Percentiles rank a stretch among this genome's conserved stretches.
phyloP scores from a whole-genome alignment of 2,329 filamentous ascomycete species.

The Diplodia intermedia region DNA sequence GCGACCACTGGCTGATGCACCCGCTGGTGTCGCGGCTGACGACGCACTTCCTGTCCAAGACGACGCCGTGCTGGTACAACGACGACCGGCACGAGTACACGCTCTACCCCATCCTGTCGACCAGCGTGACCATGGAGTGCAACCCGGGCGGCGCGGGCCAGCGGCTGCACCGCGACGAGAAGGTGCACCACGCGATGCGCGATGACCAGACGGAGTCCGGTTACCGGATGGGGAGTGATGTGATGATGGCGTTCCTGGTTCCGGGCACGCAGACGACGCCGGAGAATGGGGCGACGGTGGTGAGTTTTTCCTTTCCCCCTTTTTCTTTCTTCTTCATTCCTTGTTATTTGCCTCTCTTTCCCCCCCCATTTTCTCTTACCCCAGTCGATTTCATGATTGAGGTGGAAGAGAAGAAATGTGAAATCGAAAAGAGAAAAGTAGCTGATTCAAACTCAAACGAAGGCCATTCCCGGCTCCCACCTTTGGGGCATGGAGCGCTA shows the following conservation, averaged over 20 bases:
- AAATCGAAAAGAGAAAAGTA: neutral
- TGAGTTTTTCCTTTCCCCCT: neutral
- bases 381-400: neutral
- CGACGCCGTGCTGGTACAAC: slow-evolving; percentile 29
- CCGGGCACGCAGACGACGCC: slow-evolving; percentile 43
- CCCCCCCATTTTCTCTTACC: neutral
- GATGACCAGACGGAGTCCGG: slow-evolving; percentile 45
- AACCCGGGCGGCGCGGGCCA: slow-evolving; percentile 52
- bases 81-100: slow-evolving; percentile 20
- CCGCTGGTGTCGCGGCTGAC: slow-evolving; percentile 30
- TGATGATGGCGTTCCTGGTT: slow-evolving; percentile 34
- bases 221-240: slow-evolving; percentile 23
- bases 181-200: slow-evolving; percentile 40
- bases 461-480: slow-evolving; percentile 52
- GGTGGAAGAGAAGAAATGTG: neutral
- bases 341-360: neutral
- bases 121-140: slow-evolving; percentile 36
- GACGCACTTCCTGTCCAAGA: slow-evolving; percentile 23
- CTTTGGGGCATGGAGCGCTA: slow-evolving; percentile 50
- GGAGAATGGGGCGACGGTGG: slow-evolving; percentile 52
- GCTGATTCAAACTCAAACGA: neutral
- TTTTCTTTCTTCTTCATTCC: neutral
- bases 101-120: slow-evolving; percentile 22
- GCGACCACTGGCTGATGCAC: slow-evolving; percentile 37
- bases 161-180: slow-evolving; percentile 51